A percentile compares a stretch with the other conserved stretches of the same genome.
Evolutionary conservation across 1,284 basidiomycete species (phyloP).

Genomic region (Grifola frondosa): DNA sequence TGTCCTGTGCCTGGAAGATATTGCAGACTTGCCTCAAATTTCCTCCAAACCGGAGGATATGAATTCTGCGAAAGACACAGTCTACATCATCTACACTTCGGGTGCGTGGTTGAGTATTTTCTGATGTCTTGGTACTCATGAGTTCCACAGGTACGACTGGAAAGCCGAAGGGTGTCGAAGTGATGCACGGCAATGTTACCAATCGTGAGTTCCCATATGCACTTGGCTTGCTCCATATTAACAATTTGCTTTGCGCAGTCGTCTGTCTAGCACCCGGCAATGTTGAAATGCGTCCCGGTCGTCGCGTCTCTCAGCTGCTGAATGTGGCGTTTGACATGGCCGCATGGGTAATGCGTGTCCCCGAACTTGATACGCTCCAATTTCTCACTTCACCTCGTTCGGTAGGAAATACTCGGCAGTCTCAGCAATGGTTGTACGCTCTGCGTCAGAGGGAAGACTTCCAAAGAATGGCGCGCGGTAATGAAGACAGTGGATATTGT

Average conservation of each 20-base stretch:
- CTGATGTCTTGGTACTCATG: constrained; percentile 5
- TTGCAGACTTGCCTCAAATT: constrained; percentile 29
- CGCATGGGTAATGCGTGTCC: constrained; percentile 44
- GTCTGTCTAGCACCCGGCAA: constrained; percentile 54
- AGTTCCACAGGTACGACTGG: constrained; percentile 50
- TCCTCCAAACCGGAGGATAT: constrained; percentile 38
- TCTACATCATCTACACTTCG: constrained; percentile 62
- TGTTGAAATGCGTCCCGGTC: constrained; percentile 52
- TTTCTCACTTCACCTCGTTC: neutral
- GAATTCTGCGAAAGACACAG: constrained; percentile 43
- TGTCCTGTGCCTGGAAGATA: constrained; percentile 46
- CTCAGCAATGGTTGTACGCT: constrained; percentile 57
- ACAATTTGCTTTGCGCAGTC: constrained; percentile 36
- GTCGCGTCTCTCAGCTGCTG: constrained; percentile 56
- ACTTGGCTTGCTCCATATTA: neutral
- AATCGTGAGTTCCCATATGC: constrained; percentile 41
- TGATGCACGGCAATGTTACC: constrained; percentile 56
- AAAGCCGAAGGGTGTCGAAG: constrained; percentile 58
- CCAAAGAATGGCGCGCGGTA: constrained; percentile 53
- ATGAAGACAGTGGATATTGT: constrained; percentile 59
- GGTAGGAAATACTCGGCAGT: constrained; percentile 57
- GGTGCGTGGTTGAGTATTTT: constrained; percentile 36
- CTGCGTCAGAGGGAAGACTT: constrained; percentile 53
- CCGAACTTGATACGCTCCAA: neutral
- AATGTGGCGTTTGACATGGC: constrained; percentile 66